phyloP scores from a whole-genome alignment of 1,139 yeast genomes.

The Blastobotrys apis region DNA sequence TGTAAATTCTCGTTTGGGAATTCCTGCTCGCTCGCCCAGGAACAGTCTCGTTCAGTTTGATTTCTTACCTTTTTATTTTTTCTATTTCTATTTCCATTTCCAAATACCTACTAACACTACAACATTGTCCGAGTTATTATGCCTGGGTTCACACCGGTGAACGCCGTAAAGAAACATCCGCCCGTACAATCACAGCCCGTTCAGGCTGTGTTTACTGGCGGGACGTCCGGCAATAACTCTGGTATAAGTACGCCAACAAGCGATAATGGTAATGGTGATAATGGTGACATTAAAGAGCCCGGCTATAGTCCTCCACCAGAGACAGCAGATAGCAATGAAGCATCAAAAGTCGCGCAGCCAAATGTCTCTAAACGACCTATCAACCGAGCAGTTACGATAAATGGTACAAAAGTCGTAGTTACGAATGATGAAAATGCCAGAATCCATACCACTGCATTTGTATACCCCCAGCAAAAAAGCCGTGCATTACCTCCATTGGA shows the following conservation, averaged over 20 bases:
- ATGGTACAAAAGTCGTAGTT: not conserved
- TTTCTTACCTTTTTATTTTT: too few relatives aligned
- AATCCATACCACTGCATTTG: slow-evolving; percentile 34
- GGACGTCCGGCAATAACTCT: too few relatives aligned
- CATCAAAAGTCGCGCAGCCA: slow-evolving; percentile 8
- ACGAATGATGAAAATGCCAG: slow-evolving; percentile 1
- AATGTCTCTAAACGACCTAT: not conserved
- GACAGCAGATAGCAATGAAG: too few relatives aligned
- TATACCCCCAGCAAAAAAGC: slow-evolving; percentile 41
- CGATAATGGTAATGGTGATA: not conserved
- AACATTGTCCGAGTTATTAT: too few relatives aligned
- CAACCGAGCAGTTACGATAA: not conserved
- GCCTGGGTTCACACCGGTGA: slow-evolving; percentile 24
- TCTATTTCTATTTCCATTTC: too few relatives aligned
- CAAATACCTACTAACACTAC: too few relatives aligned
- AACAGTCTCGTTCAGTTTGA: too few relatives aligned
- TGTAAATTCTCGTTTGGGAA: too few relatives aligned
- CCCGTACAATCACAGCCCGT: not conserved
- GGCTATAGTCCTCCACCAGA: too few relatives aligned
- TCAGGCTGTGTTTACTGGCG: not conserved
- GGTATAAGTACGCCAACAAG: too few relatives aligned
- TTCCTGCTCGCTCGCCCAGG: too few relatives aligned
- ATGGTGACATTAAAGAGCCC: not conserved
- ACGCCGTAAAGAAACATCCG: slow-evolving; percentile 16
- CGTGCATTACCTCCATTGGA: slow-evolving; percentile 44